A percentile compares a stretch with the other conserved stretches of the same genome.
Conservation (phyloP, 2,329 filamentous ascomycete genomes). For the Clarireedia hainanense region DNA sequence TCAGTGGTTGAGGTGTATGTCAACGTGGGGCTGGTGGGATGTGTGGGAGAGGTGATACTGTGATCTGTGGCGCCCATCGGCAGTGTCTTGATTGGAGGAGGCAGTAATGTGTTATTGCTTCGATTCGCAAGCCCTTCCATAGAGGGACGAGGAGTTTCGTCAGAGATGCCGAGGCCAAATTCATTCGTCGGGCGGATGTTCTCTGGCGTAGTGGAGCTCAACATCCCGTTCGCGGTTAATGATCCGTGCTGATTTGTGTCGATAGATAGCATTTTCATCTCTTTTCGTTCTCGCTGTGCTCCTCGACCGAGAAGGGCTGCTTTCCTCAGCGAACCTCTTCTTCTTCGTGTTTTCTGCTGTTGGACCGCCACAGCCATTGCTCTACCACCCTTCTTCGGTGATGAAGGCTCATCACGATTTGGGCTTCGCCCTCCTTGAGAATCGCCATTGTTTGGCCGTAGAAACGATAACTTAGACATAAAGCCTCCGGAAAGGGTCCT, state of each 20-base stretch:
- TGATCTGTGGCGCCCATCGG: slow-evolving; percentile 26
- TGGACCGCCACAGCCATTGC: slow-evolving; percentile 31
- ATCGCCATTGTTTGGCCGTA: slow-evolving; percentile 42
- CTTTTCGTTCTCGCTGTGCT: slow-evolving; percentile 51
- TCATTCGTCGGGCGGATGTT: slow-evolving; percentile 17
- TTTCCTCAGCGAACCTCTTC: slow-evolving; percentile 81
- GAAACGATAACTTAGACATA: slow-evolving; percentile 61
- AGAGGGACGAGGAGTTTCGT: slow-evolving; percentile 39
- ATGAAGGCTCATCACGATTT: slow-evolving; percentile 23
- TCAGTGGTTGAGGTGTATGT: slow-evolving; percentile 70
- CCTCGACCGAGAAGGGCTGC: slow-evolving; percentile 74
- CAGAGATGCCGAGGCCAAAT: slow-evolving; percentile 41
- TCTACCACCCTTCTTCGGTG: slow-evolving; percentile 25
- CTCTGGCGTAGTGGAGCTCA: slow-evolving; percentile 22
- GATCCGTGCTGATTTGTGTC: slow-evolving; percentile 24
- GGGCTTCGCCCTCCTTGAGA: slow-evolving; percentile 25
- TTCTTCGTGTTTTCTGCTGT: slow-evolving; percentile 52
- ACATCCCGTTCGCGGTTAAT: slow-evolving; percentile 15
- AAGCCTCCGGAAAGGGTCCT: slow-evolving; percentile 43
- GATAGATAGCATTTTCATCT: slow-evolving; percentile 34
- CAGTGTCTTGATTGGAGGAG: slow-evolving; percentile 26
- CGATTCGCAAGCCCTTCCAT: slow-evolving; percentile 39
- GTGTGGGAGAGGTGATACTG: slow-evolving; percentile 26
- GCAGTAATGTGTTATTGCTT: slow-evolving; percentile 18
- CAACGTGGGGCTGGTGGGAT: slow-evolving; percentile 44